Conservation (phyloP, 2,329 filamentous ascomycete genomes). For the Cladosporium sp. region DNA sequence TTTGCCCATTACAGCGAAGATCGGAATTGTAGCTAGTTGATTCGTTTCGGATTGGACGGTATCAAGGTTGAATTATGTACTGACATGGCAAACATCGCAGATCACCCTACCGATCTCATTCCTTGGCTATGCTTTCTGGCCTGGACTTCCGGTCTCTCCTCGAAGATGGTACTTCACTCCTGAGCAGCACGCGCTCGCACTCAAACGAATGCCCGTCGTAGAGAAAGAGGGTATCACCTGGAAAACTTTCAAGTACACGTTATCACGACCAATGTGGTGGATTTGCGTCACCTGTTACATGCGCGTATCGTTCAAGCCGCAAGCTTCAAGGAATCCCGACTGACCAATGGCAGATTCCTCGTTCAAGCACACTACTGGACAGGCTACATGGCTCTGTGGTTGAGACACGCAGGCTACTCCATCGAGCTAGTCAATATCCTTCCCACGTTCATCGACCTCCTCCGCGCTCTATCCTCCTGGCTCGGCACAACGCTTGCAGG, state of each 20-base stretch:
- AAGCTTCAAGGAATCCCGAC: neutral
- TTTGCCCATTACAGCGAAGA: no score
- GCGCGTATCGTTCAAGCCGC: neutral
- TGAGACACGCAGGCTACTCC: conserved; percentile 42
- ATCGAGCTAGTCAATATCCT: conserved; percentile 54
- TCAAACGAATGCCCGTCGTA: conserved; percentile 5
- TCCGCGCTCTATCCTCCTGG: conserved; percentile 1
- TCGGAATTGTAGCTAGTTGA: no score
- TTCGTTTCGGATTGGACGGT: no score
- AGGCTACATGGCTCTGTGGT: conserved; percentile 47
- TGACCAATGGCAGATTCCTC: neutral
- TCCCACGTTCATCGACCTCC: conserved; percentile 33
- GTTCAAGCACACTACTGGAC: conserved; percentile 39
- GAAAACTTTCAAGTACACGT: conserved; percentile 5
- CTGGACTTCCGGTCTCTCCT: conserved; percentile 48
- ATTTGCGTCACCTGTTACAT: conserved; percentile 5
- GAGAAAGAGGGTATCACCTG: conserved; percentile 7
- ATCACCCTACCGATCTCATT: conserved; percentile 51
- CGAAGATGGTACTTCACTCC: conserved; percentile 40
- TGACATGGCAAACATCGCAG: neutral
- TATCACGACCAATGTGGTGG: conserved; percentile 6
- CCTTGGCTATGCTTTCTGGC: conserved; percentile 45
- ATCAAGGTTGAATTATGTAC: no score
- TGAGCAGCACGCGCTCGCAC: neutral
- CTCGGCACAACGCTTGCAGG: neutral